Base-by-base conservation (phyloP, 495 filamentous ascomycete species). In the Aspergillus diversus region DNA sequence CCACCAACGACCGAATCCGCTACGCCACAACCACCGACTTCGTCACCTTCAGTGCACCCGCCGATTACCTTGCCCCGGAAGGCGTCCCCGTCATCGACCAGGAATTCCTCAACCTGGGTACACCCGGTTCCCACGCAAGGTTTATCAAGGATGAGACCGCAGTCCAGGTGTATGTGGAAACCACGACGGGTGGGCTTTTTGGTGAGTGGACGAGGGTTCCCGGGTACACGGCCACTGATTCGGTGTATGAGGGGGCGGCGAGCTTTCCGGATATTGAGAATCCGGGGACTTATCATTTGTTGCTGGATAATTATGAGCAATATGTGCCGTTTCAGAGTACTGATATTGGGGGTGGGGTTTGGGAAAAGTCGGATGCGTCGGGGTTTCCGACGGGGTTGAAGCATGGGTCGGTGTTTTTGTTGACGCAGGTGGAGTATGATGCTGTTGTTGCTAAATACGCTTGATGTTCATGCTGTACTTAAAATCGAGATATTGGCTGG, bases 371-470 rank as follows among this genome's bases (percentile, higher is more conserved):
- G 31, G 39, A 49, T n/a, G 34, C 5, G 6, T 35, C 56, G 5
- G 48, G 49, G 15, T 60, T 64, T n/a, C 62, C 62, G 55, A 15
- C 21, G 34, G 62, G 62, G 37, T 59, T 64, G 62, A 64, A 64
- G 50, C 62, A 64, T 59, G 62, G 62, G 16, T 52, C 50, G 48
- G 62, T 64, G 31, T 32, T 64, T 15, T 4, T 37, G 34, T 34
- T 64, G 27, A 64, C 62, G 32, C 5, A 50, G 49, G 2, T 2
- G 7, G 49, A 64, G 50, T 64, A 64, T 64, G 34, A 64, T 12
- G 62, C 62, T 12, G 33, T 64, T 50, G 9, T 48, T n/a, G 53
- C 27, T 9, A 17, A 34, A 27, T 55, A 55, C 33, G 1, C 39
- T 43, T 27, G 21, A 27, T 27, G 21, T 27, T 27, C 21, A 27